Evolutionary conservation across 345 rosid species (phyloP), one percentile per base, ranked within the genome.

Genomic region (Microthlaspi erraticum): DNA sequence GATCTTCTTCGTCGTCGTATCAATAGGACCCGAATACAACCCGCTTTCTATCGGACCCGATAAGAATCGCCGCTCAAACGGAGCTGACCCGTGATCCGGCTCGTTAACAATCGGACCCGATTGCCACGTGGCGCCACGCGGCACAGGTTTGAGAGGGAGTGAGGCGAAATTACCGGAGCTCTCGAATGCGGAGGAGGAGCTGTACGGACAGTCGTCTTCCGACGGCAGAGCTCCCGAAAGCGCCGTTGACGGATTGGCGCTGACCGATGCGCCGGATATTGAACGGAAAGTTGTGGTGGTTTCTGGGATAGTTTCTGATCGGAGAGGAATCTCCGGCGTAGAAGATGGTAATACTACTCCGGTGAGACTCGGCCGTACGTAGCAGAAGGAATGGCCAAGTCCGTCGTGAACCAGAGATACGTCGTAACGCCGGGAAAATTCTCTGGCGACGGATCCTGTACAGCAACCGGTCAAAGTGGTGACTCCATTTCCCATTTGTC

Each of bases 221-320:
- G 70, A 44, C 4, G 74, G 16, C 0, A n/a, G 6, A 12, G 79
- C 20, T 29, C 75, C 75, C 43, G 70, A 66, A 64, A 76, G 89
- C 3, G 89, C 87, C 1, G 97, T 83, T 0, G 97, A 91, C 7
- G 90, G 77, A 80, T 94, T 94, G 61, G 99, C 97, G 60, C 99
- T 84, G 55, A 91, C 84, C 17, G 96, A 94, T 16, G 99, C 97
- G 19, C 99, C 99, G 79, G 99, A 88, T 49, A 94, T 94, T 29
- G 92, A 68, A 5, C 85, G 84, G 80, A 94, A 86, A 37, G 95
- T 81, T 34, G 89, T 77, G 0, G 64, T 76, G 2, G 41, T 33
- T 31, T 64, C 70, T 14, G 53, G 14, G 36, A 38, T 36, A 14
- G 74, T 42, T 60, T 86, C 71, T 59, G 50, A 76, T 75, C 16